Percentiles rank a stretch among this genome's conserved stretches.
Conservation (phyloP, 345 rosid genomes). For the Toxicodendron radicans region DNA sequence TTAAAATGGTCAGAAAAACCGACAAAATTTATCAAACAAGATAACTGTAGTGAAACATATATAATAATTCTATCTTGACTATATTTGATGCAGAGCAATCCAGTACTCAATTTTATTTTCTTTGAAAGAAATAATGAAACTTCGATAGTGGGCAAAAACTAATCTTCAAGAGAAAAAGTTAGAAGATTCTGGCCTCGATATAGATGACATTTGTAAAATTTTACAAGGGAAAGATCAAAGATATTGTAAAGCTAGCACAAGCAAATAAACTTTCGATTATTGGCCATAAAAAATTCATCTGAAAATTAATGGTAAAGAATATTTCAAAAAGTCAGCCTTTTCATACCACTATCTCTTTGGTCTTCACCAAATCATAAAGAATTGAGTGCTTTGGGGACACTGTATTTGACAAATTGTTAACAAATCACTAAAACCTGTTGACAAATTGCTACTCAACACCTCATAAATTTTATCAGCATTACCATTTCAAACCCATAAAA, state of each 20-base stretch:
- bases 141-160: neutral
- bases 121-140: neutral
- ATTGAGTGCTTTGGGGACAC: neutral
- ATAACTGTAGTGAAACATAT: neutral
- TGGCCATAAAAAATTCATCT: neutral
- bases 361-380: neutral
- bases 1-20: neutral
- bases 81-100: neutral
- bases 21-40: neutral
- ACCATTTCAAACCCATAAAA: neutral
- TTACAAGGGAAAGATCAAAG: too few relatives aligned
- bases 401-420: constrained; percentile 1
- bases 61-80: neutral
- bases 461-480: neutral
- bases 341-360: neutral
- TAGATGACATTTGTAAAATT: too few relatives aligned
- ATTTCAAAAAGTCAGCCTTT: neutral
- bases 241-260: too few relatives aligned
- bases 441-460: neutral
- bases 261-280: neutral
- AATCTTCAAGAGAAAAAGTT: neutral
- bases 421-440: neutral
- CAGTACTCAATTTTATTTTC: neutral
- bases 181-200: neutral
- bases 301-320: too few relatives aligned